phyloP scores from a whole-genome alignment of 1,284 basidiomycete species.

The Megacollybia platyphylla region DNA sequence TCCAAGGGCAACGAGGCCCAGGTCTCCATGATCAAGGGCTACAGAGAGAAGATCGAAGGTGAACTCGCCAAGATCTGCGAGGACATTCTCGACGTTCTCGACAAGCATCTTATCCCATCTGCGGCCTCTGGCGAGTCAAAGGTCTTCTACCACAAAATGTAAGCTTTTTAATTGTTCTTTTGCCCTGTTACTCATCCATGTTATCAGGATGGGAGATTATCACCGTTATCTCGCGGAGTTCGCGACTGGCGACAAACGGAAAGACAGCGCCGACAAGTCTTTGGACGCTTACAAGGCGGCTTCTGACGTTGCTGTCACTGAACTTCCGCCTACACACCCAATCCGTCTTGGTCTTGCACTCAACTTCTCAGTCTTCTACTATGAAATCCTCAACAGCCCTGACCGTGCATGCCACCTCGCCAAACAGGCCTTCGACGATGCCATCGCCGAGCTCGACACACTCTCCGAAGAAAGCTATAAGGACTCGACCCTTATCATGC shows the following conservation, averaged over 20 bases:
- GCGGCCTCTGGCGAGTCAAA: slow-evolving; percentile 97
- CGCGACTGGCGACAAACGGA: slow-evolving; percentile 97
- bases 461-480: slow-evolving; percentile 99
- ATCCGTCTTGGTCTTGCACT: slow-evolving; percentile 98
- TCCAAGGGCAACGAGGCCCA: slow-evolving; percentile 98
- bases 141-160: slow-evolving; percentile 99
- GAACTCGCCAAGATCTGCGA: slow-evolving; percentile 99
- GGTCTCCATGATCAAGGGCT: slow-evolving; percentile 97
- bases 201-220: slow-evolving; percentile 96
- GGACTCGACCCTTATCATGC: slow-evolving; percentile 98
- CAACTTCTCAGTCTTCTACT: slow-evolving; percentile 99
- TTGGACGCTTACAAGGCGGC: slow-evolving; percentile 99
- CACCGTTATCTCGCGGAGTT: slow-evolving; percentile 99
- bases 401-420: slow-evolving; percentile 99
- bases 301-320: slow-evolving; percentile 94
- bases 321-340: slow-evolving; percentile 97
- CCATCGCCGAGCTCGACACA: slow-evolving; percentile 99
- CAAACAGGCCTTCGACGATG: slow-evolving; percentile 99
- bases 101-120: slow-evolving; percentile 98
- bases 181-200: slow-evolving; percentile 2
- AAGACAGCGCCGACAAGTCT: slow-evolving; percentile 97
- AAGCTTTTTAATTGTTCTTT: slow-evolving; percentile 16
- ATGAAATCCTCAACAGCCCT: slow-evolving; percentile 99
- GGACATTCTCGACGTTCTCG: slow-evolving; percentile 97
- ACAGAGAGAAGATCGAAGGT: slow-evolving; percentile 96